Evolutionary conservation across 1,139 yeast genomes (phyloP).

Genomic region (Candida neerlandica): DNA sequence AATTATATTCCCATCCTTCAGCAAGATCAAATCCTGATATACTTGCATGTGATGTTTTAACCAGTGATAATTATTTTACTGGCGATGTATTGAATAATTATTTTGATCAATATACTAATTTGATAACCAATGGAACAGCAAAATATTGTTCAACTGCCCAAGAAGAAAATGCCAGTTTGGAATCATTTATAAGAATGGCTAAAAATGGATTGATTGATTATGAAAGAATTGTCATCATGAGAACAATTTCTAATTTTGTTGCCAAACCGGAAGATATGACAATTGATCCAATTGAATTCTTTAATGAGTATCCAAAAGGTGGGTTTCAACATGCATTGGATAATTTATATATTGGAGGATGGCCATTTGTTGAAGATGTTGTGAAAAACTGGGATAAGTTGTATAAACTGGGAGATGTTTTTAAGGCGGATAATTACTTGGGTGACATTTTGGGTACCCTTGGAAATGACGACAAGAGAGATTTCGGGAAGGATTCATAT

Average conservation of each 20-base stretch:
- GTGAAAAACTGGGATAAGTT: slow-evolving; percentile 52
- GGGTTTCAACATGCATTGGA: slow-evolving; percentile 52
- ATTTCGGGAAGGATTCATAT: slow-evolving; percentile 28
- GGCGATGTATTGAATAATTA: slow-evolving; percentile 56
- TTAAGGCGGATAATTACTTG: slow-evolving; percentile 52
- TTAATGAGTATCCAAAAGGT: slow-evolving; percentile 53
- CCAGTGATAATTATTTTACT: slow-evolving; percentile 63
- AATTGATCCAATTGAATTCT: slow-evolving; percentile 45
- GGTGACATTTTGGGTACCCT: slow-evolving; percentile 63
- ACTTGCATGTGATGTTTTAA: slow-evolving; percentile 59
- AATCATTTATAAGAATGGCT: slow-evolving; percentile 59
- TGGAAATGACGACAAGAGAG: slow-evolving; percentile 33
- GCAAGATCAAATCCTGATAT: slow-evolving; percentile 53
- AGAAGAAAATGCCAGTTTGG: slow-evolving; percentile 72
- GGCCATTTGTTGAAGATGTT: slow-evolving; percentile 57
- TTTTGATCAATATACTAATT: slow-evolving; percentile 47
- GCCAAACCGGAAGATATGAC: slow-evolving; percentile 53
- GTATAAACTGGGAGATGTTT: slow-evolving; percentile 40
- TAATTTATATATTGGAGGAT: slow-evolving; percentile 58
- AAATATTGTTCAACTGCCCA: slow-evolving; percentile 65
- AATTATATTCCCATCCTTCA: slow-evolving; percentile 45
- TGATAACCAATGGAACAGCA: slow-evolving; percentile 63
- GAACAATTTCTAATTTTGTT: slow-evolving; percentile 66
- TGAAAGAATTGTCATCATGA: slow-evolving; percentile 59
- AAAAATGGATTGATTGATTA: slow-evolving; percentile 57